These are phyloP conservation scores for Cytospora schulzeri DNA, from an alignment of 2,329 filamentous ascomycete species.

Conservation along the genomic window DNA sequence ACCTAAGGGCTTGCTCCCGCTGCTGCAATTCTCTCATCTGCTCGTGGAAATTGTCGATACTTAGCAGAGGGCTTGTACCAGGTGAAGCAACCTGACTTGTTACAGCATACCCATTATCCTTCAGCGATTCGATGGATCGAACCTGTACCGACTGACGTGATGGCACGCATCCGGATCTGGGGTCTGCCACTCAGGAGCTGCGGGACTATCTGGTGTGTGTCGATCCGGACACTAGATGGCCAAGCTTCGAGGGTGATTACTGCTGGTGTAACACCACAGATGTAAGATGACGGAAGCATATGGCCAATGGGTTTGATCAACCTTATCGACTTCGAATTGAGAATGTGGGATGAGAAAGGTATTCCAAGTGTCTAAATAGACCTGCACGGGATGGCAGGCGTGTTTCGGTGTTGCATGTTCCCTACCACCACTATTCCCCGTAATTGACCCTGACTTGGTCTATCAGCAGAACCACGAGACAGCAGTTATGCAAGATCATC, in stretches of 20 bases:
- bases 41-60: too few relatives aligned
- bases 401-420: not conserved
- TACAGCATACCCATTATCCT: too few relatives aligned
- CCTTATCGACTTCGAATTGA: conserved; percentile 5
- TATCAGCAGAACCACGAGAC: not conserved
- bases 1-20: too few relatives aligned
- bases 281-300: conserved; percentile 8
- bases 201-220: conserved; percentile 15
- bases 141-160: not conserved
- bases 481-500: not conserved
- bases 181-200: conserved; percentile 13
- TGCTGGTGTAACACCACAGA: not conserved
- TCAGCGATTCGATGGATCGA: too few relatives aligned
- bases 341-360: not conserved
- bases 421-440: not conserved
- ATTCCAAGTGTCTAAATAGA: not conserved
- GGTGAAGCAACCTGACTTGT: too few relatives aligned
- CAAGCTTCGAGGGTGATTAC: conserved; percentile 8
- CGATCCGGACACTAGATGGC: conserved; percentile 19
- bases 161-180: not conserved
- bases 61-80: too few relatives aligned
- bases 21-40: too few relatives aligned
- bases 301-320: conserved; percentile 14
- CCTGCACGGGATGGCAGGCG: not conserved
- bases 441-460: not conserved